phyloP scores from a whole-genome alignment of 257 asterid species.

The Paulownia fortunei region DNA sequence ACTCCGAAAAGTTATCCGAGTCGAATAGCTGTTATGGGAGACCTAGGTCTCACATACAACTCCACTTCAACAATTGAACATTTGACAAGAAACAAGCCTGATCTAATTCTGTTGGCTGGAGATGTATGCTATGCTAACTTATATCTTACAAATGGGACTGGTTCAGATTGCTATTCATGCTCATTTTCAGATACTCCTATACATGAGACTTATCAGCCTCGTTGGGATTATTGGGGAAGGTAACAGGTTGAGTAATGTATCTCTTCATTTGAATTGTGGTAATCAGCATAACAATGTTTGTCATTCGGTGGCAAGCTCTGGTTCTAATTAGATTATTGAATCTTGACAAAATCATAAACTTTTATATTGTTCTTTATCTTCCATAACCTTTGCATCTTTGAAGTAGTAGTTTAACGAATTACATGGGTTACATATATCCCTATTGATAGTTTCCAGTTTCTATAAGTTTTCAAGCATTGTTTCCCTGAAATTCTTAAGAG shows the following conservation, averaged over 20 bases:
- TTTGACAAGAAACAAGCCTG: constrained; percentile 68
- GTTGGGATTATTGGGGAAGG: constrained; percentile 99
- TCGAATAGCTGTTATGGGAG: constrained; percentile 84
- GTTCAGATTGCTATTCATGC: constrained; percentile 93
- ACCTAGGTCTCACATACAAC: constrained; percentile 94
- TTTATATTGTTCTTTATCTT: not conserved
- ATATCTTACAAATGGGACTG: constrained; percentile 88
- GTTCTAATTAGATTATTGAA: not conserved
- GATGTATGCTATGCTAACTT: constrained; percentile 87
- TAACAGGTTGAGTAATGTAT: constrained; percentile 24
- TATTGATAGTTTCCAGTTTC: not conserved
- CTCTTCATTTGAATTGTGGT: constrained; percentile 7
- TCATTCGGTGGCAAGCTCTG: not conserved
- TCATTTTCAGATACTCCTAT: constrained; percentile 80
- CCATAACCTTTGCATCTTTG: not conserved
- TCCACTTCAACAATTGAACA: constrained; percentile 84
- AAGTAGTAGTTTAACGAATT: not conserved
- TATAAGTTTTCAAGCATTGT: not conserved
- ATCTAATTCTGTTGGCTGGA: constrained; percentile 78
- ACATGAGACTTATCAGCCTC: constrained; percentile 98
- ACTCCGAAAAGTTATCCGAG: constrained; percentile 60
- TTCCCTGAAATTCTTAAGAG: not conserved
- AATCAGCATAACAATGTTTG: not conserved
- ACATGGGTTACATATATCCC: not conserved
- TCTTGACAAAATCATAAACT: not conserved